Base-by-base conservation (phyloP, 768 basidiomycete genomes). In the Boletus edulis region DNA sequence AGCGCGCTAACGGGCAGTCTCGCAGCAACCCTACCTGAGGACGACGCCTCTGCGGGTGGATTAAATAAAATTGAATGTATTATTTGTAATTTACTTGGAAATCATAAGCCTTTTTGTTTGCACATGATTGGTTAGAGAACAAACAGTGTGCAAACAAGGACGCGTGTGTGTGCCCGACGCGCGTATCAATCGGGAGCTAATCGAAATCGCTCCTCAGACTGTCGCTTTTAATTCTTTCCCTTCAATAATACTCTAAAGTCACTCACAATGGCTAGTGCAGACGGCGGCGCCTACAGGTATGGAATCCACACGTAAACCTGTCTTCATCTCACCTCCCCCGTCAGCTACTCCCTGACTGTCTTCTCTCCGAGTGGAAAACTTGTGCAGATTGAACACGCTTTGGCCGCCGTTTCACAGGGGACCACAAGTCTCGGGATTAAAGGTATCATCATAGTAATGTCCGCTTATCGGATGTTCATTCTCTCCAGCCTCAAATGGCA, bases 361-460 rank as follows among this genome's bases (percentile, higher is more conserved):
- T 99, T 99, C 84, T 97, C 94, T 38, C 97, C 97, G 51, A 97
- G 94, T 65, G 96, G 96, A 61, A 97, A 94, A 81, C 84, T 99
- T 48, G 96, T 99, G 56, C 97, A 99, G 79, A 99, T 99, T 70
- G 97, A 99, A 78, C 97, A 99, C 76, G 97, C 97, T 44, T 79
- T 99, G 57, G 97, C 97, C 52, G 95, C 95, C 32, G 96, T 98
- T 55, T 84, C 91, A 22, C 89, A 91, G 63, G 96, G 96, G 55
- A 95, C 94, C 43, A 98, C 97, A 41, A 94, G 92, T 74, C 84
- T 99, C 43, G 97, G 97, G 51, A 98, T 99, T 73, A 98, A 98
- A 81, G 97, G 97, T 95, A 64, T 59, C 67, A 55, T 49, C 48
- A 53, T 53, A 49, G 12, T 70, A 62, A 69, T 69, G 9, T 68